Evolutionary conservation across 169 alveolate genomes (phyloP), one percentile per base, ranked within the genome.

Genomic region (Plasmodium coatneyi): DNA sequence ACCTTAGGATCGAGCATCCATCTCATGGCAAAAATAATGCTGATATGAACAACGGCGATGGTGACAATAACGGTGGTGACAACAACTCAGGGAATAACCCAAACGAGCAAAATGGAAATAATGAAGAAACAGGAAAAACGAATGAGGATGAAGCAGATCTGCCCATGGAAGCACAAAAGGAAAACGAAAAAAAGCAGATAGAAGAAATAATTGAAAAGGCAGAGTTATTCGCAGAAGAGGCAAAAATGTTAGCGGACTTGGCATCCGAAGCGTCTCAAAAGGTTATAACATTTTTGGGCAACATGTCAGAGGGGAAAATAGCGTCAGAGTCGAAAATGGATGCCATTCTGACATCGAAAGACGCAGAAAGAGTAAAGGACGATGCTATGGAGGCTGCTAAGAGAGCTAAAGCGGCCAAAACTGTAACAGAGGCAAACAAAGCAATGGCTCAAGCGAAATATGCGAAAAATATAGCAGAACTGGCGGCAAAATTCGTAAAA

Each of bases 211-310:
- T 14, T n/a, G 74, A 60, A 1, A 36, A 60, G 19, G 36, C 74
- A 25, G 74, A 60, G 34, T 36, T 60, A 19, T 1, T 60, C 16
- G 28, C 74, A 0, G 34, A 22, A 25, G 74, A 60, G 34, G 34
- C 36, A 60, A n/a, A 60, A 60, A 60, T 60, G 74, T 60, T 60
- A 60, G 74, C 34, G 74, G 74, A 60, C 36, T 60, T 60, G 74
- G 74, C 74, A 60, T 19, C 74, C 74, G 5, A n/a, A 25, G 10
- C 10, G 12, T n/a, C 34, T 7, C 16, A 60, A 60, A 5, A 60
- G 74, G 74, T 60, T 19, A 5, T 5, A 25, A 0, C 5, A 19
- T 0, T 6, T 60, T 60, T 60, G 10, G 14, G 28, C 12, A 19
- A 1, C 10, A 0, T 6, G n/a, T 0, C 36, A 25, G 30, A 39